Conservation (phyloP, 768 basidiomycete species). For the Tulasnella sp. region DNA sequence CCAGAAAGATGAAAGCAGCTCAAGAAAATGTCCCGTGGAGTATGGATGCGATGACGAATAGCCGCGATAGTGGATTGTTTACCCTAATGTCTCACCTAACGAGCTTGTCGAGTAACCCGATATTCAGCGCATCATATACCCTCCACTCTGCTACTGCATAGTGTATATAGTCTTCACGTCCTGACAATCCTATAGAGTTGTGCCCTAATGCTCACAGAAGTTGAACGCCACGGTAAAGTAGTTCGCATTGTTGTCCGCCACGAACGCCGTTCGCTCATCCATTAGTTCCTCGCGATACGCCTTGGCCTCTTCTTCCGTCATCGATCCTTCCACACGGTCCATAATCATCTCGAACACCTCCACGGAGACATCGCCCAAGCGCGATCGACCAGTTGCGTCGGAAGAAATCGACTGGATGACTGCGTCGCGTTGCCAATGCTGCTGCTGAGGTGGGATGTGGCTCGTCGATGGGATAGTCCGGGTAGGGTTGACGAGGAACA, state of each 20-base stretch:
- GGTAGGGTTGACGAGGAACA: conserved; percentile 8
- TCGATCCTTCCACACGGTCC: neutral
- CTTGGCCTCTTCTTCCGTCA: conserved; percentile 9
- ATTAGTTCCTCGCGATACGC: neutral
- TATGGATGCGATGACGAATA: too few relatives aligned
- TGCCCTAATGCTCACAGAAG: conserved; percentile 3
- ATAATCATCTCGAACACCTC: conserved; percentile 9
- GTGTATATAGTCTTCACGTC: too few relatives aligned
- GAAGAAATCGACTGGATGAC: neutral
- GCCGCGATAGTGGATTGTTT: too few relatives aligned
- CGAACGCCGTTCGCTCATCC: neutral
- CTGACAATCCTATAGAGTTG: too few relatives aligned
- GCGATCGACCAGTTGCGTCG: neutral
- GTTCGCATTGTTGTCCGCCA: neutral
- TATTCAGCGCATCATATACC: too few relatives aligned
- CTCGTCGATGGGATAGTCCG: conserved; percentile 1
- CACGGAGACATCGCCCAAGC: neutral
- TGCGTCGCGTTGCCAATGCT: neutral
- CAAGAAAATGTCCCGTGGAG: too few relatives aligned
- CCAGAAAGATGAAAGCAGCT: too few relatives aligned
- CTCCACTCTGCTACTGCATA: too few relatives aligned
- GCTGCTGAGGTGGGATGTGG: neutral
- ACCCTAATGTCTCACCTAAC: too few relatives aligned
- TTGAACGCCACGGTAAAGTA: neutral
- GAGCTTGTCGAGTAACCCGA: too few relatives aligned